Evolutionary conservation across 2,329 filamentous ascomycete genomes (phyloP).

Genomic region (Sclerotinia borealis): DNA sequence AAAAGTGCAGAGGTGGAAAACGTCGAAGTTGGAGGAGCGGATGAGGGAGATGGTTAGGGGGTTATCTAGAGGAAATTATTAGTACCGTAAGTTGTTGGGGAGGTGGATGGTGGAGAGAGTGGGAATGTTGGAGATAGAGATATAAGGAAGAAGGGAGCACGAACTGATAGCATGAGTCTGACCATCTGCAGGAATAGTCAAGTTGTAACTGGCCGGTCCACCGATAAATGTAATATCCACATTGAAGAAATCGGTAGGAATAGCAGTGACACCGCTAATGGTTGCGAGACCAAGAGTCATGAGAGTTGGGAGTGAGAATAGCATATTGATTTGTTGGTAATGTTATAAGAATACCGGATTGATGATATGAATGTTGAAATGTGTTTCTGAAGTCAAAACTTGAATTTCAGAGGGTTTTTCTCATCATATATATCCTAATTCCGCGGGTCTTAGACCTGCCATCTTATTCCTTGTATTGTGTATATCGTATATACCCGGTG

Average conservation of each 20-base stretch:
- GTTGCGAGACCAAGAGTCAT: conserved; percentile 2
- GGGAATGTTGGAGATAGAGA: not conserved
- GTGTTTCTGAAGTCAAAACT: not conserved
- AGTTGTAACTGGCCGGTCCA: not conserved
- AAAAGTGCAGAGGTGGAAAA: conserved; percentile 1
- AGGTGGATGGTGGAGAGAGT: no score
- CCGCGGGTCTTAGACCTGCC: not conserved
- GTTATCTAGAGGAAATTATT: not conserved
- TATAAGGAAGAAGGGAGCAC: not conserved
- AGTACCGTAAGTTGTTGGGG: not conserved
- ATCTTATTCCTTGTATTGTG: not conserved
- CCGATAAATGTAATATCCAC: not conserved
- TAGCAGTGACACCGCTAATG: not conserved
- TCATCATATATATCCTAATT: not conserved
- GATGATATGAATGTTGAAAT: not conserved
- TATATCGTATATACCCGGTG: not conserved
- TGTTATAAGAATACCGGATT: not conserved
- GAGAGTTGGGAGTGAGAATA: not conserved
- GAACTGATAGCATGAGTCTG: not conserved
- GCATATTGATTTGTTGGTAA: not conserved
- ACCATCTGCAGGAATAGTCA: conserved; percentile 1
- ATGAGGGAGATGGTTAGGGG: conserved; percentile 7
- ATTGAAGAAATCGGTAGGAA: not conserved
- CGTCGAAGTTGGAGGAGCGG: conserved; percentile 11
- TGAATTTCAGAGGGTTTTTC: not conserved